These are phyloP conservation scores for Smittium culicis DNA, from an alignment of 371 early-diverging fungal genomes.

Conservation along the genomic window DNA sequence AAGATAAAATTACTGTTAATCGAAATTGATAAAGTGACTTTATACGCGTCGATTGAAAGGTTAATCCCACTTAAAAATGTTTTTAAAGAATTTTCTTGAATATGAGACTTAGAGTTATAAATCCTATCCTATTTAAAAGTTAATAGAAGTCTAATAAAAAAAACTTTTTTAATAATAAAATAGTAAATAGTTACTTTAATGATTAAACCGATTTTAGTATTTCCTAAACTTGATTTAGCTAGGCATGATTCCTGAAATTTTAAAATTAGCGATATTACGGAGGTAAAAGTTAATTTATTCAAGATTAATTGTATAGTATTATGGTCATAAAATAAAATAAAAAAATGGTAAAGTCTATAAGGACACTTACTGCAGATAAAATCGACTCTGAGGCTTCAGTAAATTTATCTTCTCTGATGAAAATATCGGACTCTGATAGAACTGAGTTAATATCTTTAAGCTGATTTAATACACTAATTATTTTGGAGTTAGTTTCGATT, in stretches of 20 bases:
- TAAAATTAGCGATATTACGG: neutral
- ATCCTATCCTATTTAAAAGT: neutral
- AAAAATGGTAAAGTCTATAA: neutral
- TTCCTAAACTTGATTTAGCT: neutral
- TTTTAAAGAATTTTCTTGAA: neutral
- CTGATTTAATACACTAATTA: neutral
- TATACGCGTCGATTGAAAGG: neutral
- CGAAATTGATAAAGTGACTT: neutral
- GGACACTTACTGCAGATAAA: neutral
- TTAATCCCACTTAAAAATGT: neutral
- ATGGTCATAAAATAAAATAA: no score
- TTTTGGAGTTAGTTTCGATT: neutral
- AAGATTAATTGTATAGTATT: no score
- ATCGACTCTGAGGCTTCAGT: neutral
- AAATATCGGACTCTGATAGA: neutral
- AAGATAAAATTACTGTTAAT: neutral
- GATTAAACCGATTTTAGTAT: neutral
- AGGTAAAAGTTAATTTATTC: neutral
- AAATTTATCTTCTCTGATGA: neutral
- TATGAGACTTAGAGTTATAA: neutral
- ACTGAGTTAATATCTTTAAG: neutral
- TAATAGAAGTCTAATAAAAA: neutral
- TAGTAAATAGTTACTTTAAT: neutral
- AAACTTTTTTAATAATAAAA: neutral
- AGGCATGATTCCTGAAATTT: neutral